phyloP scores from a whole-genome alignment of 73 alveolate species.

The Stentor roeselii region DNA sequence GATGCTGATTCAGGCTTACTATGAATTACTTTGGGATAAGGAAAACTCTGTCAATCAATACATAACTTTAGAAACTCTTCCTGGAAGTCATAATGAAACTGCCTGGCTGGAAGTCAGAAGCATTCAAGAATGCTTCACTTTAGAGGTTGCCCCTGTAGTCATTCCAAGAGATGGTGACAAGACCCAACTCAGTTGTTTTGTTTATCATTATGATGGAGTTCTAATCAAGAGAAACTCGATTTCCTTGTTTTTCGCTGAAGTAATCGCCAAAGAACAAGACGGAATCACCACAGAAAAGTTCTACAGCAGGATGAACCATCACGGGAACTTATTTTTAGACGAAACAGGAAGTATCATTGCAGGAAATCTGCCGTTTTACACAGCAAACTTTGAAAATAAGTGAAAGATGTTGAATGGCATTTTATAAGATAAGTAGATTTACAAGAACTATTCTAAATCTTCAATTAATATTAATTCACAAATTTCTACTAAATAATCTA shows the following conservation, averaged over 20 bases:
- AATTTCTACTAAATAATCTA: too few relatives aligned
- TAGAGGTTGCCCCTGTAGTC: conserved; percentile 58
- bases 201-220: conserved; percentile 69
- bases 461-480: too few relatives aligned
- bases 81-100: conserved; percentile 71
- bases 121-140: conserved; percentile 52
- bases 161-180: conserved; percentile 36
- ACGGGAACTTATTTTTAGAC: conserved; percentile 63
- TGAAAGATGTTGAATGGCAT: not conserved
- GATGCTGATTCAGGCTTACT: conserved; percentile 46
- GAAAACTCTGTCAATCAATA: conserved; percentile 39
- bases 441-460: not conserved
- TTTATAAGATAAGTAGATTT: not conserved
- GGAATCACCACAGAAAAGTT: conserved; percentile 57
- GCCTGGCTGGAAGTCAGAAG: conserved; percentile 71
- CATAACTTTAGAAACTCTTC: conserved; percentile 45
- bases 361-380: conserved; percentile 67
- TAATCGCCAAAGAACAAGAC: conserved; percentile 38
- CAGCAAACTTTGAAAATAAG: conserved; percentile 35
- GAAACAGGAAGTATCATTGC: conserved; percentile 66
- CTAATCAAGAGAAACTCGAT: conserved; percentile 45
- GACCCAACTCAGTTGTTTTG: conserved; percentile 37
- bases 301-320: conserved; percentile 58
- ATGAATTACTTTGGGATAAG: conserved; percentile 59
- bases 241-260: conserved; percentile 52